Conservation (phyloP, 2,329 filamentous ascomycete genomes). For the Xylariaceae sp. region DNA sequence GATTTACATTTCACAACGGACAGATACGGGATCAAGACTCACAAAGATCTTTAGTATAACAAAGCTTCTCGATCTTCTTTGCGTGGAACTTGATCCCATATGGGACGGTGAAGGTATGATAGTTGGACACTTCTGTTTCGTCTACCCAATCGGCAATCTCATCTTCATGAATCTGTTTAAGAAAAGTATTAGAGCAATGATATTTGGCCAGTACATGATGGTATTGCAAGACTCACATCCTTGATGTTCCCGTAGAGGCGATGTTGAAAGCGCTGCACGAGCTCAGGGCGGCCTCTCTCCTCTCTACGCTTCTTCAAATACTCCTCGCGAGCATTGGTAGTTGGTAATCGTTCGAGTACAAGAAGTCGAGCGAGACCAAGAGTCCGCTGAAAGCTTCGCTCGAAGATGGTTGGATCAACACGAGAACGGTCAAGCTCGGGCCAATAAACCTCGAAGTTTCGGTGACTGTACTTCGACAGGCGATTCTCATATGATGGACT, state of each 20-base stretch:
- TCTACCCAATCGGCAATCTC: slow-evolving; percentile 83
- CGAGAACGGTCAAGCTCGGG: slow-evolving; percentile 69
- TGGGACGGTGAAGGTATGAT: slow-evolving; percentile 72
- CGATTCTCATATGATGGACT: slow-evolving; percentile 87
- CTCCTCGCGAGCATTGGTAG: slow-evolving; percentile 61
- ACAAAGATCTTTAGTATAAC: slow-evolving; percentile 75
- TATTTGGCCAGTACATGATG: no score
- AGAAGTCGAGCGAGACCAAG: slow-evolving; percentile 76
- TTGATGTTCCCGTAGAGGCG: slow-evolving; percentile 70
- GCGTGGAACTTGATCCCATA: slow-evolving; percentile 63
- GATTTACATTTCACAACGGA: no score
- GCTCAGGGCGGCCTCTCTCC: slow-evolving; percentile 67
- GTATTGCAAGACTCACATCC: slow-evolving; percentile 37
- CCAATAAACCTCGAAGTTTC: slow-evolving; percentile 84
- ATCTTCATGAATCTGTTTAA: slow-evolving; percentile 58
- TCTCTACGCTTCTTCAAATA: slow-evolving; percentile 68
- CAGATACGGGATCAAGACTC: slow-evolving; percentile 15
- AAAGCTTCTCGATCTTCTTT: slow-evolving; percentile 74
- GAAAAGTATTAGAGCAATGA: background rate
- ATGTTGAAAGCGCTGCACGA: slow-evolving; percentile 42
- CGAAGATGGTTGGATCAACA: slow-evolving; percentile 83
- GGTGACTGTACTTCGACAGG: slow-evolving; percentile 78
- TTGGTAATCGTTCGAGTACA: slow-evolving; percentile 76
- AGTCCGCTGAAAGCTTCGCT: slow-evolving; percentile 73
- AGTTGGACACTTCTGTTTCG: slow-evolving; percentile 73